phyloP scores from a whole-genome alignment of 2,329 filamentous ascomycete genomes.

The Eutypella sp. region DNA sequence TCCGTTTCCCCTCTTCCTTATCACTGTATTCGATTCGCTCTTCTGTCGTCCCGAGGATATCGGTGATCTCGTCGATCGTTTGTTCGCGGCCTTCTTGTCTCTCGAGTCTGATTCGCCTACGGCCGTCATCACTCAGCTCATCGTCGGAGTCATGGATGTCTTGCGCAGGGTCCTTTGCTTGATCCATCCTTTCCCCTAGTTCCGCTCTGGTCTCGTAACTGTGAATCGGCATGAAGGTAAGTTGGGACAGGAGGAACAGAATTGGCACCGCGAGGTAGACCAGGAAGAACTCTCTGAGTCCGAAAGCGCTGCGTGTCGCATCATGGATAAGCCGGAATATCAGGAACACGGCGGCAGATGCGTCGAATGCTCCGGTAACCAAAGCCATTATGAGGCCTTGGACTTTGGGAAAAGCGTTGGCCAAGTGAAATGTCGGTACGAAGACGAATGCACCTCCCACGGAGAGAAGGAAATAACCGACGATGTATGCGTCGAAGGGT shows the following conservation, averaged over 20 bases:
- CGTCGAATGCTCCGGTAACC: constrained; percentile 60
- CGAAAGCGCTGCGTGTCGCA: constrained; percentile 28
- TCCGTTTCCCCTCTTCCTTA: constrained; percentile 53
- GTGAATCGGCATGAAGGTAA: constrained; percentile 33
- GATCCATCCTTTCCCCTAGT: constrained; percentile 35
- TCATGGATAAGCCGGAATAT: constrained; percentile 55
- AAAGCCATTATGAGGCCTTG: constrained; percentile 56
- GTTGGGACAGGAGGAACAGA: constrained; percentile 32
- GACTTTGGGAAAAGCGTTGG: constrained; percentile 58
- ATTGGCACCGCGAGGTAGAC: constrained; percentile 32
- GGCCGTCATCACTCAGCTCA: constrained; percentile 41
- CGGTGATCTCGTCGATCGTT: constrained; percentile 58
- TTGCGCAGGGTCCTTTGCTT: constrained; percentile 29
- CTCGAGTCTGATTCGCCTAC: constrained; percentile 36
- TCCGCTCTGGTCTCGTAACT: constrained; percentile 35
- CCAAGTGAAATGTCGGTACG: constrained; percentile 60
- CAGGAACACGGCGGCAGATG: constrained; percentile 57
- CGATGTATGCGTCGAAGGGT: constrained; percentile 55
- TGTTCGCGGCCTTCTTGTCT: constrained; percentile 48
- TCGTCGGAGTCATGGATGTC: constrained; percentile 51
- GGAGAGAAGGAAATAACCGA: constrained; percentile 55
- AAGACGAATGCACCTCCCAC: constrained; percentile 61
- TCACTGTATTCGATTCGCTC: constrained; percentile 51
- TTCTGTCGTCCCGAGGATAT: constrained; percentile 53
- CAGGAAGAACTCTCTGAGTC: constrained; percentile 36